A percentile compares a stretch with the other conserved stretches of the same genome.
These are phyloP conservation scores for Conidiobolus incongruus DNA, from an alignment of 371 early-diverging fungal species.

Conservation along the genomic window DNA sequence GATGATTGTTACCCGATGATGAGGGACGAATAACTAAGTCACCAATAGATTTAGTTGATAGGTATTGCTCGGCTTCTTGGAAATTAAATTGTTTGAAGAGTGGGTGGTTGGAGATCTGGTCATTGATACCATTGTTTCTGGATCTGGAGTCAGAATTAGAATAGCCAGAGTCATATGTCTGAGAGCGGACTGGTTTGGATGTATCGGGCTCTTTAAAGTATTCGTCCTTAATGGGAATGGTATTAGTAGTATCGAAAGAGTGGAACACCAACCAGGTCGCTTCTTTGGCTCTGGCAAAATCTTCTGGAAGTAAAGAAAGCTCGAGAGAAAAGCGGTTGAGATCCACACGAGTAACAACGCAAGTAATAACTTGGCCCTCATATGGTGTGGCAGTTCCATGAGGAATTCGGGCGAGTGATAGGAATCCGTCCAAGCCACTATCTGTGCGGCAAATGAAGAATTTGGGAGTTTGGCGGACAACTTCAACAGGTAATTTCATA, in stretches of 20 bases:
- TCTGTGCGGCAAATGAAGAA: slow-evolving; percentile 49
- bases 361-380: slow-evolving; percentile 42
- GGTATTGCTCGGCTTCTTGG: slow-evolving; percentile 47
- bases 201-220: slow-evolving; percentile 8
- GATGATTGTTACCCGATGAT: slow-evolving; percentile 57
- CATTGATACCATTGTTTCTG: slow-evolving; percentile 1
- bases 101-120: slow-evolving; percentile 42
- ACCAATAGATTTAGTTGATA: slow-evolving; percentile 42
- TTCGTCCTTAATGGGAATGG: too few relatives aligned
- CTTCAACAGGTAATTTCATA: slow-evolving; percentile 34
- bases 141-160: slow-evolving; percentile 8
- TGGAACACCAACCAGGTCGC: too few relatives aligned
- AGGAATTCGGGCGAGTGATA: slow-evolving; percentile 34
- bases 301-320: slow-evolving; percentile 27
- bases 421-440: slow-evolving; percentile 67
- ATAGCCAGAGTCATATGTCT: slow-evolving; percentile 13
- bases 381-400: slow-evolving; percentile 27
- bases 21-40: slow-evolving; percentile 85
- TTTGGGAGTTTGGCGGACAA: slow-evolving; percentile 37
- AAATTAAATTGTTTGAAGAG: slow-evolving; percentile 52
- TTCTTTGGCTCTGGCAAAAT: slow-evolving; percentile 10
- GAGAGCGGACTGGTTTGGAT: slow-evolving; percentile 7
- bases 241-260: too few relatives aligned
- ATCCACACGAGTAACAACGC: slow-evolving; percentile 55
- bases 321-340: slow-evolving; percentile 55